Percentiles rank a stretch among this genome's conserved stretches.
phyloP scores from a whole-genome alignment of 176 grass and related monocot genomes.

The Hsuehochloa calcarea region DNA sequence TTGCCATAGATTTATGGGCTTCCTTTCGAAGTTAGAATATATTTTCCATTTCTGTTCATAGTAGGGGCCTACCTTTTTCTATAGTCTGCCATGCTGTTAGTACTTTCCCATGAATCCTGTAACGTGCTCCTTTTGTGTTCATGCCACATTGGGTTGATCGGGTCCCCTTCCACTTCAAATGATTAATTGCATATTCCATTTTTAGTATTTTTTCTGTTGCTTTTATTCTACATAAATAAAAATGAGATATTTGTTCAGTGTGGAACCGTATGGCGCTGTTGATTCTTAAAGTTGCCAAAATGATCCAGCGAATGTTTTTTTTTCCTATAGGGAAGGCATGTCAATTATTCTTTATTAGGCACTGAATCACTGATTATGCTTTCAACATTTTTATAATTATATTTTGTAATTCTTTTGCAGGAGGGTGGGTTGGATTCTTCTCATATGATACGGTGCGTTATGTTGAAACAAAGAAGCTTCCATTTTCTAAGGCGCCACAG shows the following conservation, averaged over 20 bases:
- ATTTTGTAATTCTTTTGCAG: constrained; percentile 39
- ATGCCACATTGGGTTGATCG: not conserved
- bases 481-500: constrained; percentile 62
- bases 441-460: constrained; percentile 93
- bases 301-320: not conserved
- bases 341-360: not conserved
- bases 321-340: not conserved
- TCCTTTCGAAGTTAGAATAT: not conserved
- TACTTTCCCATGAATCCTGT: not conserved
- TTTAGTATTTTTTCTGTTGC: not conserved
- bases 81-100: not conserved
- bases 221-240: not conserved
- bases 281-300: not conserved
- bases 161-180: too few species aligned
- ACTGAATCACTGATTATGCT: not conserved
- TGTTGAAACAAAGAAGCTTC: constrained; percentile 94
- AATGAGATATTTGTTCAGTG: not conserved
- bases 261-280: not conserved
- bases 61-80: not conserved
- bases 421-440: constrained; percentile 94
- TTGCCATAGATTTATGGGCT: not conserved
- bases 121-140: not conserved
- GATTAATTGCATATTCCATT: not conserved
- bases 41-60: not conserved
- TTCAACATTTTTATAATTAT: not conserved